These are phyloP conservation scores for Starmera pachycereana DNA, from an alignment of 805 yeast species.

Conservation along the genomic window DNA sequence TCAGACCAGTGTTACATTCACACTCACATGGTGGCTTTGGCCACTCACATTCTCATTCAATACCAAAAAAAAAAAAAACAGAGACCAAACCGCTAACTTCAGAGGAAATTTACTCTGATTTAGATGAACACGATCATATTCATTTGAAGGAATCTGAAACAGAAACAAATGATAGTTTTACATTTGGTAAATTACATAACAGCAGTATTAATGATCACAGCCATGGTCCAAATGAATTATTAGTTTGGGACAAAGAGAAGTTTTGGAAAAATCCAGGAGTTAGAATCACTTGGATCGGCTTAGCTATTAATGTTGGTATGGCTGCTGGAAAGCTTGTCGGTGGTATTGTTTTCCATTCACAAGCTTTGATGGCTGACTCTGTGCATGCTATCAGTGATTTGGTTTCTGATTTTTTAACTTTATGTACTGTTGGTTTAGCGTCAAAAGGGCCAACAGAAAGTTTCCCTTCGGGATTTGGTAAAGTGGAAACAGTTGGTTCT, in stretches of 20 bases:
- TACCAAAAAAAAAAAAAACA: too few relatives aligned
- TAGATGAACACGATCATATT: constrained; percentile 26
- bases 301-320: constrained; percentile 74
- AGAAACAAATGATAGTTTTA: constrained; percentile 28
- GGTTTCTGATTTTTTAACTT: constrained; percentile 80
- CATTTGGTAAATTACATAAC: constrained; percentile 23
- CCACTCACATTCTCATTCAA: background rate
- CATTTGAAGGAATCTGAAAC: constrained; percentile 33
- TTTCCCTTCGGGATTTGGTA: constrained; percentile 88
- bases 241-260: constrained; percentile 31
- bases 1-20: background rate
- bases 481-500: constrained; percentile 87
- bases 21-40: constrained; percentile 5
- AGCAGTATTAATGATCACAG: constrained; percentile 24
- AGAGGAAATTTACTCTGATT: background rate
- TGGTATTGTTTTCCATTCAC: constrained; percentile 89
- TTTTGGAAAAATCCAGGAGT: constrained; percentile 70
- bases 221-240: constrained; percentile 21
- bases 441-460: constrained; percentile 41
- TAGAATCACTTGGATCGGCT: constrained; percentile 86
- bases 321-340: constrained; percentile 83
- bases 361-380: constrained; percentile 89
- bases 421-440: constrained; percentile 79
- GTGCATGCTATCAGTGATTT: constrained; percentile 88
- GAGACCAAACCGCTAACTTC: background rate